A percentile compares a stretch with the other conserved stretches of the same genome.
Conservation (phyloP, 257 asterid species). For the Salvia splendens region DNA sequence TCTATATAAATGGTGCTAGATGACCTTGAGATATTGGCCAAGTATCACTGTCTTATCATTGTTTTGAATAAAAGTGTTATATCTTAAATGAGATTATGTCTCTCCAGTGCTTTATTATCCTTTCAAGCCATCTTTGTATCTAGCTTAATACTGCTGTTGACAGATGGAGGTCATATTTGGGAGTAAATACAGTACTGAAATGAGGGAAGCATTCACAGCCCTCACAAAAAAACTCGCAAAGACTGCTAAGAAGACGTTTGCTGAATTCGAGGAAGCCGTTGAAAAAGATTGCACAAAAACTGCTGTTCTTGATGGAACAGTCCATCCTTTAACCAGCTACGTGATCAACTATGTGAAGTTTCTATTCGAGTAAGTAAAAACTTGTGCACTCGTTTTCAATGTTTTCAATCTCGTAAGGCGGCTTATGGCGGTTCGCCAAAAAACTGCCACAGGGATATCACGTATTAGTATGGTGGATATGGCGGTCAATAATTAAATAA, state of each 20-base stretch:
- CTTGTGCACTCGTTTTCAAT: too few relatives aligned
- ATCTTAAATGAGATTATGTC: background rate
- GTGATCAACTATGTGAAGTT: slow-evolving; percentile 93
- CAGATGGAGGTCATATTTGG: slow-evolving; percentile 73
- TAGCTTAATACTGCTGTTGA: slow-evolving; percentile 26
- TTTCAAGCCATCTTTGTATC: slow-evolving; percentile 16
- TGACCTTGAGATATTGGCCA: background rate
- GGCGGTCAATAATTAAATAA: too few relatives aligned
- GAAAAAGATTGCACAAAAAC: slow-evolving; percentile 96
- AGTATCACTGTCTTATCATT: background rate
- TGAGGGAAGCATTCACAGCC: slow-evolving; percentile 67
- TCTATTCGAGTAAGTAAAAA: slow-evolving; percentile 76
- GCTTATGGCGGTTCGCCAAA: too few relatives aligned
- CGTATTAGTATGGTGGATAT: too few relatives aligned
- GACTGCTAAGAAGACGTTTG: slow-evolving; percentile 92
- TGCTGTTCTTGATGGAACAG: slow-evolving; percentile 97
- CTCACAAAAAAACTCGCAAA: slow-evolving; percentile 81
- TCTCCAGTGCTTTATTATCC: background rate
- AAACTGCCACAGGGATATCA: too few relatives aligned
- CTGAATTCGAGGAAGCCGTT: slow-evolving; percentile 96
- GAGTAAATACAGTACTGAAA: slow-evolving; percentile 67
- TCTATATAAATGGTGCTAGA: background rate
- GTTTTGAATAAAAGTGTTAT: background rate
- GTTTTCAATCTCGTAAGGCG: too few relatives aligned
- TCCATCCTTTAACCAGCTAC: slow-evolving; percentile 96